Evolutionary conservation across 768 basidiomycete genomes (phyloP), one percentile per base, ranked within the genome.

Genomic region (Epithele typhae): DNA sequence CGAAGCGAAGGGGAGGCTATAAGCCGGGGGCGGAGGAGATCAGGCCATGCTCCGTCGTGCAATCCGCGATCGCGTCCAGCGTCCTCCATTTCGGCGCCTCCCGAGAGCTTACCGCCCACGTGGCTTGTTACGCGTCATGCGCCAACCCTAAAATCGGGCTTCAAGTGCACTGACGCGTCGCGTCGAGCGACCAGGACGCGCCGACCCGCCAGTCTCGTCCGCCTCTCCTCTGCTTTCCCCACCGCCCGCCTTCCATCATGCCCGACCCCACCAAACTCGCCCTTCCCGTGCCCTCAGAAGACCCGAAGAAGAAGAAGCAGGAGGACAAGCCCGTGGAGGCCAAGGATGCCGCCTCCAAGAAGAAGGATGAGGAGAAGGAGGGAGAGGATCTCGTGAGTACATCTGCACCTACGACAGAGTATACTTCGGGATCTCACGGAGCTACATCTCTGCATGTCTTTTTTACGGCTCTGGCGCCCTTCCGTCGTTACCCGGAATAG

Each of bases 291-390:
- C 72, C 73, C 1, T 80, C 88, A 7, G 76, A 88, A 40, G 89
- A 92, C 60, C 82, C 87, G 2, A 78, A 83, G 70, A 80, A 82
- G 71, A 85, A 87, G 60, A 79, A 81, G 61, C 71, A 75, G 40
- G 70, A 79, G 42, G 75, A 77, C 54, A 68, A 66, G 45, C 73
- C 76, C 52, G 68, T 74, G 57, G 72, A 72, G 50, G 72, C 77
- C 59, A 73, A 76, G 43, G 76, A 69, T 22, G 58, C 46, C 3
- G 55, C 60, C 34, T 43, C 61, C 32, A 69, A 66, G 57, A 52
- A 56, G 18, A 71, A 70, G 46, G 69, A 65, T 5, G 71, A 74
- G 48, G 66, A 66, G 59, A 64, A 67, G 39, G 84, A 89, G 57
- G 82, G 68, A 30, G 75, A 79, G 53, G 82, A 94, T 56, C 64